Base-by-base conservation (phyloP, 805 yeast genomes). In the Cyberlindnera samutprakarnensis region DNA sequence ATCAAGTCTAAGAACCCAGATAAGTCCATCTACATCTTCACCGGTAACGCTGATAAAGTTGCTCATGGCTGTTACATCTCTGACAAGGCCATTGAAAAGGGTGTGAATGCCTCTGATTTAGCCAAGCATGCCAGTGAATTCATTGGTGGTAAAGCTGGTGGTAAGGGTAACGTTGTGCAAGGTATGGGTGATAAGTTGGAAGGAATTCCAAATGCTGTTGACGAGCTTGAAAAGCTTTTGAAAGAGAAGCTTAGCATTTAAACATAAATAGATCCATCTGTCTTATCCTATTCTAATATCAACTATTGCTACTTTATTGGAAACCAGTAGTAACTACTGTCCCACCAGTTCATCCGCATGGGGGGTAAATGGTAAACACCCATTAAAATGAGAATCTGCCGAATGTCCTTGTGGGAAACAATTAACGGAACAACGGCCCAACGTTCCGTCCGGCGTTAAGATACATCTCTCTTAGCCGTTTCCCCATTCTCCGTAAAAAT, bases 111-210 rank as follows among this genome's bases (percentile, higher is more conserved):
- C 32, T 70, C 78, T 36, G 87, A 74, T 18, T 69, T 87, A 45
- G 94, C 94, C 20, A 60, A 68, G 32, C 62, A 70, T 35, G 97
- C 83, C 27, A 66, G 88, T 27, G 61, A 65, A 23, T 65, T 68
- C 48, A 75, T 92, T 47, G 99, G 98, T 44, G 99, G 99, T 60
- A 86, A 82, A 59, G 94, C 95, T 37, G 99, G 99, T 64, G 99
- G 99, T 59, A 92, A 86, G 63, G 97, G 96, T 42, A 84, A 86
- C 44, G 78, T 88, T 34, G 85, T 86, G 47, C 98, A 92, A 66
- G 99, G 99, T 61, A 82, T 86, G 78, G 98, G 98, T 49, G 85
- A 79, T 47, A 81, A 85, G 41, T 70, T 78, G 23, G 68, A 62
- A 21, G 84, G 82, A 42, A 68, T 86, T 32, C 68, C 67, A 25